These are phyloP conservation scores for Ciborinia camelliae DNA, from an alignment of 2,329 filamentous ascomycete genomes.

Conservation along the genomic window DNA sequence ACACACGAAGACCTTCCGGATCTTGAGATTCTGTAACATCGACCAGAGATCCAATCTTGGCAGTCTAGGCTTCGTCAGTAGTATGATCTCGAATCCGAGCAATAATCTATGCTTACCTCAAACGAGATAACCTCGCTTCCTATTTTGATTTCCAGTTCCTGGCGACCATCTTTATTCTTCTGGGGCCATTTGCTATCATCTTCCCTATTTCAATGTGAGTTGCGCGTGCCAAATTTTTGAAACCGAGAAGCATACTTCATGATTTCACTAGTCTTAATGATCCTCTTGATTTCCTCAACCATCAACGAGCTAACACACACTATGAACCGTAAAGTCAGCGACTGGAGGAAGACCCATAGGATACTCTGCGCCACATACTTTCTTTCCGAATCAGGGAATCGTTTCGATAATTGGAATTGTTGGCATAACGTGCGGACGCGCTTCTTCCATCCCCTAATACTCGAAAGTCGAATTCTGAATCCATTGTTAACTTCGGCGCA, in stretches of 20 bases:
- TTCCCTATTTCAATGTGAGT: conserved; percentile 59
- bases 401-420: conserved; percentile 99
- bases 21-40: conserved; percentile 96
- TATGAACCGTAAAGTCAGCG: conserved; percentile 41
- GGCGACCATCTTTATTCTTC: conserved; percentile 97
- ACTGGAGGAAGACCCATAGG: background rate
- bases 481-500: conserved; percentile 26
- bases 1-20: conserved; percentile 91
- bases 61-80: conserved; percentile 59
- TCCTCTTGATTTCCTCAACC: conserved; percentile 92
- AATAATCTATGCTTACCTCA: conserved; percentile 57
- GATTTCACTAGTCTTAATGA: conserved; percentile 96
- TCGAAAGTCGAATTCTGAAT: conserved; percentile 89
- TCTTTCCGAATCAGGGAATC: conserved; percentile 99
- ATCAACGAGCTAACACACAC: conserved; percentile 94
- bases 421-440: conserved; percentile 92
- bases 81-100: background rate
- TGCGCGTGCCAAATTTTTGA: background rate
- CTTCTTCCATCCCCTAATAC: conserved; percentile 89
- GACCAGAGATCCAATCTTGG: conserved; percentile 94
- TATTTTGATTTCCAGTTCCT: conserved; percentile 91
- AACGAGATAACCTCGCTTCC: conserved; percentile 97
- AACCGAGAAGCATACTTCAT: conserved; percentile 67
- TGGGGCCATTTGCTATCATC: conserved; percentile 98
- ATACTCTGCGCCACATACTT: conserved; percentile 58